A percentile compares a stretch with the other conserved stretches of the same genome.
Evolutionary conservation across 208 protist species (phyloP).

Genomic region (Crithidia brevicula): DNA sequence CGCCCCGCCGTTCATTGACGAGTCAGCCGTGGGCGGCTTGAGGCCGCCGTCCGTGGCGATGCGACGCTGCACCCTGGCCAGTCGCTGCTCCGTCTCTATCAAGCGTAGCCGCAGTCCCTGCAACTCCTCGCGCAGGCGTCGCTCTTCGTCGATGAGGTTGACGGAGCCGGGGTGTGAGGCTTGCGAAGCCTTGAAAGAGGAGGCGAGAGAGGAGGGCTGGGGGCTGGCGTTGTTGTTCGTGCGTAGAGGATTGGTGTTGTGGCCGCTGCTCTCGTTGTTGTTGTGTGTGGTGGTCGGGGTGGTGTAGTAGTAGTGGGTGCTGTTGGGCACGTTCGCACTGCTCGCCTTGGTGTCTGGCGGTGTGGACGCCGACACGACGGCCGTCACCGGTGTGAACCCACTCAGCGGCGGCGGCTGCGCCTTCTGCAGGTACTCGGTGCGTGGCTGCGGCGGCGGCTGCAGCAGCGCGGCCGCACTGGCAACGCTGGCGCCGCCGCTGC

Average conservation of each 20-base stretch:
- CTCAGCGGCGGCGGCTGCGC: conserved; percentile 12
- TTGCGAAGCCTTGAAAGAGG: conserved; percentile 9
- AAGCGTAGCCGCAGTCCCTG: conserved; percentile 11
- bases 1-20: background rate
- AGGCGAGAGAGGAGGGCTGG: conserved; percentile 11
- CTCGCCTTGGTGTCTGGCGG: background rate
- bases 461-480: background rate
- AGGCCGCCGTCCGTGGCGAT: background rate
- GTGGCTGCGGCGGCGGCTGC: background rate
- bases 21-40: background rate
- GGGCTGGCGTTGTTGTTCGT: background rate
- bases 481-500: background rate
- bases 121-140: conserved; percentile 10
- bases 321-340: too few species aligned
- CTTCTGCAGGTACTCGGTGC: background rate
- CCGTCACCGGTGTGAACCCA: conserved; percentile 8
- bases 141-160: conserved; percentile 5
- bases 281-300: background rate
- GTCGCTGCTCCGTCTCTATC: conserved; percentile 8
- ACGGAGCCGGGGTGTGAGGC: background rate
- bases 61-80: conserved; percentile 1
- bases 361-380: background rate
- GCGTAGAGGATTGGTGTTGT: background rate
- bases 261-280: background rate
- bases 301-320: too few species aligned